Evolutionary conservation across 1,139 yeast species (phyloP), one percentile per base, ranked within the genome.

Genomic region (Zygosaccharomyces sapae): DNA sequence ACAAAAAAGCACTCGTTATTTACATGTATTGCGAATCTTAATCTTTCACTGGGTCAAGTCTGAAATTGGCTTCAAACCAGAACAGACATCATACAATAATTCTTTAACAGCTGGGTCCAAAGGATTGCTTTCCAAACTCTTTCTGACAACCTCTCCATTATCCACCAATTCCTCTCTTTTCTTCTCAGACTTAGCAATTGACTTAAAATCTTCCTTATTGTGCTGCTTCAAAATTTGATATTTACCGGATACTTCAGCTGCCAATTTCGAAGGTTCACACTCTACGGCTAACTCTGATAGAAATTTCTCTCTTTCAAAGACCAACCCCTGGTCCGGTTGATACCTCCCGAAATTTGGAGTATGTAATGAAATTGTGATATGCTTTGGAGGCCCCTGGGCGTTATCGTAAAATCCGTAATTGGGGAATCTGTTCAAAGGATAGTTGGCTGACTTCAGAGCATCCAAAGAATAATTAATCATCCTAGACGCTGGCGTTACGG

Each of bases 11-110:
- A n/a, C n/a, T n/a, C 24, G 10, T 38, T 48, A 49, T 54, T 50
- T 53, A 53, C 56, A 51, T 24, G 52, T 25, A 34, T 27, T 16
- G 9, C 18, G 16, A 19, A 19, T 31, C 19, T 13, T 31, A 12
- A n/a, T 7, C 10, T 12, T 18, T 43, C 38, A 53, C 12, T 44
- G 53, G 33, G 44, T 54, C 43, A 62, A 45, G 31, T 54, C 57
- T 12, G 65, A 54, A 18, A 62, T 45, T 18, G 63, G 61, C 38
- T 57, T 59, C 31, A 57, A 41, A 37, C 66, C 68, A n/a, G 65
- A 55, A 43, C 68, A 63, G 16, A 62, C 60, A 24, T 61, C 55
- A 38, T 55, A 55, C 8, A 62, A 40, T 12, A 55, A 40, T 36
- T 56, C 45, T 25, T 57, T 55, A 33, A 44, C 46, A 6, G 47